Conservation (phyloP, 345 rosid genomes). For the Gossypium bickii region DNA sequence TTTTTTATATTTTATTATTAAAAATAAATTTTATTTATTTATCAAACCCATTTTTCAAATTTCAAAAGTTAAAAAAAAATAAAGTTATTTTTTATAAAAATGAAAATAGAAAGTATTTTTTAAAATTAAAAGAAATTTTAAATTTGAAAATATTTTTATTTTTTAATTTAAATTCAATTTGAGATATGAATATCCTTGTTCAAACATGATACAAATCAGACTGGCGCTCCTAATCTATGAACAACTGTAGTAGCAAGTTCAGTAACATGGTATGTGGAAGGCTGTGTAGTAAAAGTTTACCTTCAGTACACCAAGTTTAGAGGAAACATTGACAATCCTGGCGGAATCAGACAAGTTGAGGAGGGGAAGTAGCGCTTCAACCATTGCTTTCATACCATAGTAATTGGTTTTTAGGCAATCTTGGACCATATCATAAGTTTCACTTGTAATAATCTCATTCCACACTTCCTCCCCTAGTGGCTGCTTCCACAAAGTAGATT, state of each 20-base stretch:
- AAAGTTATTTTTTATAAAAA: too few species aligned
- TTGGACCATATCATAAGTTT: constrained; percentile 12
- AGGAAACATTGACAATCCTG: constrained; percentile 29
- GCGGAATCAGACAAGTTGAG: constrained; percentile 12
- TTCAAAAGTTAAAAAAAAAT: too few species aligned
- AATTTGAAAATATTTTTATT: too few species aligned
- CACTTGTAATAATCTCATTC: constrained; percentile 10
- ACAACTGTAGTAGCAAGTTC: not conserved
- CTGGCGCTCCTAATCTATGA: too few species aligned
- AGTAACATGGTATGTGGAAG: not conserved
- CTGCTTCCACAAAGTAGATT: not conserved
- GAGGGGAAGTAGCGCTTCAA: constrained; percentile 20
- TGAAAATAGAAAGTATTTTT: too few species aligned
- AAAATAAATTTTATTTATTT: too few species aligned
- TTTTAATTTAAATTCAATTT: too few species aligned
- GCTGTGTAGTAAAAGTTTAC: not conserved
- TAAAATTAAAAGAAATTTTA: too few species aligned
- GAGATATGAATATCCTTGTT: too few species aligned
- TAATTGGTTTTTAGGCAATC: constrained; percentile 23
- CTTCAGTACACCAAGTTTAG: not conserved
- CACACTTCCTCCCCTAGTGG: constrained; percentile 10
- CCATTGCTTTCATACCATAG: constrained; percentile 22
- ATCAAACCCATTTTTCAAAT: too few species aligned
- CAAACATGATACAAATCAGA: too few species aligned
- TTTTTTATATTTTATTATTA: too few species aligned